A percentile compares a stretch with the other conserved stretches of the same genome.
Conservation (phyloP, 2,329 filamentous ascomycete species). For the Pseudocercospora pini-densiflorae region DNA sequence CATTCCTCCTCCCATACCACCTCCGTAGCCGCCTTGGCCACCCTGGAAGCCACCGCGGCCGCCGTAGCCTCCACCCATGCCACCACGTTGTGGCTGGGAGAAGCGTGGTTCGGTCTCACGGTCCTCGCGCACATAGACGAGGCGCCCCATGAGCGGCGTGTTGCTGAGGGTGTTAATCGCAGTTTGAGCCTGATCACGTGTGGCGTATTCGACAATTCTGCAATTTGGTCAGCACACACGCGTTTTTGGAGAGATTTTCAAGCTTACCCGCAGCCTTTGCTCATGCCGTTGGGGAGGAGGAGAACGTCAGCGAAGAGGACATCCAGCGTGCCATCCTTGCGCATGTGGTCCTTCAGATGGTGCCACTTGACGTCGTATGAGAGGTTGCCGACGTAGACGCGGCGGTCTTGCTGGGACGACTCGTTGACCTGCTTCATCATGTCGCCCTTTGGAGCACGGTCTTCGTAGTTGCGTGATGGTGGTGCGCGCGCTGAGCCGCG, state of each 20-base stretch:
- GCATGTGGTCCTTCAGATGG: constrained; percentile 99
- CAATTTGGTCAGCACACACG: constrained; percentile 8
- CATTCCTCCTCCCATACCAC: constrained; percentile 53
- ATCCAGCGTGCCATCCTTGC: constrained; percentile 85
- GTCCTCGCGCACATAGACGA: constrained; percentile 99
- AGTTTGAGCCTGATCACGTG: constrained; percentile 97
- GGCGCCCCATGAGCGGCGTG: constrained; percentile 96
- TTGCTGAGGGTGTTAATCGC: constrained; percentile 98
- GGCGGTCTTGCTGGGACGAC: constrained; percentile 96
- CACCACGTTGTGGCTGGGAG: constrained; percentile 52
- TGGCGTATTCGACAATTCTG: constrained; percentile 99
- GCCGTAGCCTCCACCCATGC: constrained; percentile 58
- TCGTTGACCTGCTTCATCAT: constrained; percentile 97
- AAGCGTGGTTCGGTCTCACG: constrained; percentile 98
- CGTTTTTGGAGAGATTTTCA: background rate
- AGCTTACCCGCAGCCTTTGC: constrained; percentile 99
- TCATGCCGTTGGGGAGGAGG: constrained; percentile 99
- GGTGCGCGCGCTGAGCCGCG: constrained; percentile 35
- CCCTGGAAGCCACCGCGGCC: constrained; percentile 65
- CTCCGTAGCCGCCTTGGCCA: constrained; percentile 56
- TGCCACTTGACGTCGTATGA: constrained; percentile 99
- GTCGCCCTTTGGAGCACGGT: constrained; percentile 83
- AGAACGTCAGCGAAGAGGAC: constrained; percentile 99
- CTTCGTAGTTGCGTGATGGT: constrained; percentile 72
- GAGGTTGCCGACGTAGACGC: constrained; percentile 98